Conservation (phyloP, 768 basidiomycete species). For the Pisolithus tinctorius region DNA sequence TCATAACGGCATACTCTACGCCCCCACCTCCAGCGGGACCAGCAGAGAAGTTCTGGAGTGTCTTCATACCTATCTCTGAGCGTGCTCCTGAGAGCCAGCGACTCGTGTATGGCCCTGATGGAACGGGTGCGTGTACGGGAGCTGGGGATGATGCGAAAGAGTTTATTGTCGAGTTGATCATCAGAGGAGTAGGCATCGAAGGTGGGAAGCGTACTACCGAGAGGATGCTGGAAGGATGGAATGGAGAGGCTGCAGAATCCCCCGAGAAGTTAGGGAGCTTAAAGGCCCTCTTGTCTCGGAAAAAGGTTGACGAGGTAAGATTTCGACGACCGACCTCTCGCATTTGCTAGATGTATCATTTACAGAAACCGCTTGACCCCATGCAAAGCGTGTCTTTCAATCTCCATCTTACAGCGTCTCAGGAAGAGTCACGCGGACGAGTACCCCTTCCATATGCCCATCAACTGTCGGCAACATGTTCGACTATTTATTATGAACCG, state of each 20-base stretch:
- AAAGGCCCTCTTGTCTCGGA: conserved; percentile 37
- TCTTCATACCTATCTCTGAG: conserved; percentile 67
- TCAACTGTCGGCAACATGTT: conserved; percentile 30
- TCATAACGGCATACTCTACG: conserved; percentile 65
- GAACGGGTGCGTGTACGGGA: conserved; percentile 37
- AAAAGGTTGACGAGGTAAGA: conserved; percentile 27
- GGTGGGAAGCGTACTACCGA: conserved; percentile 51
- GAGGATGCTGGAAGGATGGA: conserved; percentile 63
- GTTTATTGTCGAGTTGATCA: conserved; percentile 56
- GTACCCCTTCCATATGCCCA: conserved; percentile 91
- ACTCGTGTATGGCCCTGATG: conserved; percentile 51
- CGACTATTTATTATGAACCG: conserved; percentile 78
- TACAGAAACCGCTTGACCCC: conserved; percentile 45
- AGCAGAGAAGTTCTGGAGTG: conserved; percentile 71
- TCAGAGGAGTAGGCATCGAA: conserved; percentile 37
- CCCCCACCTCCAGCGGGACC: conserved; percentile 60
- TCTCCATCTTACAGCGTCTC: conserved; percentile 73
- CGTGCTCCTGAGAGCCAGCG: conserved; percentile 51
- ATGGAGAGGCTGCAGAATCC: conserved; percentile 32
- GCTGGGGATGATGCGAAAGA: conserved; percentile 35
- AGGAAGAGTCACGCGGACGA: conserved; percentile 69
- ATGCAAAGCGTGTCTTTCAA: conserved; percentile 81
- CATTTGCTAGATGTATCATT: background rate
- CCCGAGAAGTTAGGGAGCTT: conserved; percentile 48
- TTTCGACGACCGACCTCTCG: conserved; percentile 17